phyloP scores from a whole-genome alignment of 1,284 basidiomycete genomes.

The Ceratorhiza oryzae-sativae region DNA sequence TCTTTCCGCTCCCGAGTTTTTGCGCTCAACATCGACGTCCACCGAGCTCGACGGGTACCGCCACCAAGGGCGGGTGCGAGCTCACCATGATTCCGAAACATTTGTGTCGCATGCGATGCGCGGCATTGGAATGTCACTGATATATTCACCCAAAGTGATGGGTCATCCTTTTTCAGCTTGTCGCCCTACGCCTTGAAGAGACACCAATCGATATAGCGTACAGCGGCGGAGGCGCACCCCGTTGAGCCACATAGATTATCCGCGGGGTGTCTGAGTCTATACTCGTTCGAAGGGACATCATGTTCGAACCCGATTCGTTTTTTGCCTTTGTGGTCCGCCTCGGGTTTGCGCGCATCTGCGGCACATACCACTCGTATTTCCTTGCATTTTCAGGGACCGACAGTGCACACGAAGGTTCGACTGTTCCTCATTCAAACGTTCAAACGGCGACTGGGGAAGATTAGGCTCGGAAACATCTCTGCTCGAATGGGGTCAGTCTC shows the following conservation, averaged over 20 bases:
- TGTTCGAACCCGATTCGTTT: conserved; percentile 13
- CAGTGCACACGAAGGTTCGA: not conserved
- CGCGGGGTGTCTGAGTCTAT: conserved; percentile 17
- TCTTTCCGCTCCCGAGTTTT: not conserved
- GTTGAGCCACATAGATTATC: conserved; percentile 6
- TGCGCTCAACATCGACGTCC: not conserved
- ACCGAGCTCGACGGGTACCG: not conserved
- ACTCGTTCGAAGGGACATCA: conserved; percentile 18
- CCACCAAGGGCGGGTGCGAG: not conserved
- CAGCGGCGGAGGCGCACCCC: too few relatives aligned
- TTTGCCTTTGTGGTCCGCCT: conserved; percentile 16
- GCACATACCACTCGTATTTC: conserved; percentile 7
- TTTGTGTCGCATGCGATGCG: not conserved
- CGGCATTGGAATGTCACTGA: not conserved
- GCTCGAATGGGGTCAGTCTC: not conserved
- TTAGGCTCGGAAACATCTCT: not conserved
- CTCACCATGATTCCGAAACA: not conserved
- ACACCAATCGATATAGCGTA: too few relatives aligned
- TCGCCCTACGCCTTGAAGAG: not conserved
- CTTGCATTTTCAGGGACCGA: conserved; percentile 27
- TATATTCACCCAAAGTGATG: not conserved
- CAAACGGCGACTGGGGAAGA: conserved; percentile 30
- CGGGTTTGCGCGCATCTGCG: not conserved
- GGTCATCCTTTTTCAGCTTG: not conserved
- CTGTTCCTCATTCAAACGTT: conserved; percentile 27